Percentiles rank a stretch among this genome's conserved stretches.
Conservation (phyloP, 163 green algal species). For the Scenedesmus sp. region DNA sequence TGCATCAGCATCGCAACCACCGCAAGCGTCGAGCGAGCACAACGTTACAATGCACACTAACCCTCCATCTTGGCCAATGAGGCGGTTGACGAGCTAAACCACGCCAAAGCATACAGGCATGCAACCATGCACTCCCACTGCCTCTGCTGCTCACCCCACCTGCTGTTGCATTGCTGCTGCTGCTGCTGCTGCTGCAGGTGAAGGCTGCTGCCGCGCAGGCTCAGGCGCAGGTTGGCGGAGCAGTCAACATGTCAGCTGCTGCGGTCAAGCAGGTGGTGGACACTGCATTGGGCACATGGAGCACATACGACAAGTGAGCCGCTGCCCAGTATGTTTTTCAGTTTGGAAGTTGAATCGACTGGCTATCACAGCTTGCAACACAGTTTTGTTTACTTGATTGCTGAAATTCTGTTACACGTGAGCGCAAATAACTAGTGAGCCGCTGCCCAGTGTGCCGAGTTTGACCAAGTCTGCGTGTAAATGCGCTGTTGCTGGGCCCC, state of each 20-base stretch:
- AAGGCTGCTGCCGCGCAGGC: slow-evolving; percentile 32
- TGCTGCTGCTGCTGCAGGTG: slow-evolving; percentile 3
- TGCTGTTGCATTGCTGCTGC: background rate
- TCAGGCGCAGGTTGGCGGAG: background rate
- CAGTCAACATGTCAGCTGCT: background rate
- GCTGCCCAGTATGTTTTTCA: too few species aligned
- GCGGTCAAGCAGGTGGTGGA: slow-evolving; percentile 22
- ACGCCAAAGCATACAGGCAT: background rate
- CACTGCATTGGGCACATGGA: slow-evolving; percentile 1
- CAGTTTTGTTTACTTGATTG: too few species aligned
- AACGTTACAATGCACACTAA: background rate
- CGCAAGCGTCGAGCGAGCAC: background rate
- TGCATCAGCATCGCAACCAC: background rate
- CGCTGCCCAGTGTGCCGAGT: too few species aligned
- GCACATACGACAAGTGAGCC: slow-evolving; percentile 16
- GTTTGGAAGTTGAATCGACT: too few species aligned
- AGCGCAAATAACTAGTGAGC: too few species aligned
- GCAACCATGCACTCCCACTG: background rate
- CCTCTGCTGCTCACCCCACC: background rate
- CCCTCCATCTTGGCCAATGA: background rate
- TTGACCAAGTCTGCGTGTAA: too few species aligned
- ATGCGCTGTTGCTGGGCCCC: too few species aligned
- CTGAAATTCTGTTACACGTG: too few species aligned
- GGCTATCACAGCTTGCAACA: too few species aligned
- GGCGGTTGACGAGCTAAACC: background rate